phyloP scores from a whole-genome alignment of 306 rosid genomes.

The Carpinus viminea region DNA sequence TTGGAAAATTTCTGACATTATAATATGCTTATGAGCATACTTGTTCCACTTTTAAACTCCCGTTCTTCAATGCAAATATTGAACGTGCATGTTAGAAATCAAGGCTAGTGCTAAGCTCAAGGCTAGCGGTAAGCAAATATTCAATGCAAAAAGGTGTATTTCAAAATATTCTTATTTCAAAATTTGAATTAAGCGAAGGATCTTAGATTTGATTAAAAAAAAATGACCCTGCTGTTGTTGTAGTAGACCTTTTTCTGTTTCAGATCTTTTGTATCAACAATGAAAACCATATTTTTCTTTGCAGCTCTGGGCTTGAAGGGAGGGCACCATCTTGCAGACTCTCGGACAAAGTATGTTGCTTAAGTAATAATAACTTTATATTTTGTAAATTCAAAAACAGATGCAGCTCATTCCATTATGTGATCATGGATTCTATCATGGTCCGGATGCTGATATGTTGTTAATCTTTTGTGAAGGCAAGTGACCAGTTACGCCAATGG shows the following conservation, averaged over 20 bases:
- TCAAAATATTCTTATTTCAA: constrained; percentile 13
- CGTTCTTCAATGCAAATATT: constrained; percentile 13
- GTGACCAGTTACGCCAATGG: constrained; percentile 67
- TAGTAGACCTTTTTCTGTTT: not conserved
- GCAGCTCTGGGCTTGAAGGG: constrained; percentile 95
- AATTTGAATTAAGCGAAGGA: not conserved
- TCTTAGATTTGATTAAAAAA: not conserved
- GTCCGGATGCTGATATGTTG: constrained; percentile 28
- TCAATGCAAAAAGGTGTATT: not conserved
- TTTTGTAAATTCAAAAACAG: constrained; percentile 19
- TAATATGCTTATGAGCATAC: not conserved
- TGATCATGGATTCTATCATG: constrained; percentile 17
- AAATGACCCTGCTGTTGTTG: not conserved
- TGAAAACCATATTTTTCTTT: constrained; percentile 22
- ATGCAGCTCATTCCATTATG: constrained; percentile 14
- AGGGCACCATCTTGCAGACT: constrained; percentile 81
- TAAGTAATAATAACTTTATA: constrained; percentile 13
- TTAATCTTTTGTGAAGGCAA: constrained; percentile 62
- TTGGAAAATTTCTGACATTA: not conserved
- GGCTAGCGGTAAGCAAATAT: not conserved
- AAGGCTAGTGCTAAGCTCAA: constrained; percentile 20
- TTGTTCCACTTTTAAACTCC: not conserved
- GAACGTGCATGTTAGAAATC: constrained; percentile 14
- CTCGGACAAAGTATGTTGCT: constrained; percentile 82
- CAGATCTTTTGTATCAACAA: not conserved